A percentile compares a stretch with the other conserved stretches of the same genome.
phyloP scores from a whole-genome alignment of 148 eudicot genomes.

The Vaccinium corymbosum region DNA sequence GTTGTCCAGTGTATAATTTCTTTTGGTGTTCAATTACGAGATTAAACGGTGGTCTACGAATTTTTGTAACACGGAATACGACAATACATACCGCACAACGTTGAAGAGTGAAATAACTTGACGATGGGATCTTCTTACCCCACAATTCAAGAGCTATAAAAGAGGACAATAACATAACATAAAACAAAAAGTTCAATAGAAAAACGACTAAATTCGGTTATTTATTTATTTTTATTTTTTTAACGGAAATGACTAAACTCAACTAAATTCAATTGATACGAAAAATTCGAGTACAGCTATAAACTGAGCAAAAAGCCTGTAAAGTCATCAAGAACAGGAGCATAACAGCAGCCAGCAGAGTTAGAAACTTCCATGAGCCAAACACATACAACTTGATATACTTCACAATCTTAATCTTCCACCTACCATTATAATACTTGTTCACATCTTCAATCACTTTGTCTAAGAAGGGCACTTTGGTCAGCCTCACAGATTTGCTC shows the following conservation, averaged over 20 bases:
- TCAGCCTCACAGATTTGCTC: conserved; percentile 47
- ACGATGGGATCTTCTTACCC: background rate
- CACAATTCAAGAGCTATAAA: background rate
- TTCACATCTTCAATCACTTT: conserved; percentile 54
- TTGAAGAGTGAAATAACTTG: too few species aligned
- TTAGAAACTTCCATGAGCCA: conserved; percentile 40
- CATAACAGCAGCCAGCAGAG: conserved; percentile 29
- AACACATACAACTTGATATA: conserved; percentile 31
- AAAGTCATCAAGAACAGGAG: conserved; percentile 28
- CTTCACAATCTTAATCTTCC: conserved; percentile 35
- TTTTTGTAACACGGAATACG: too few species aligned
- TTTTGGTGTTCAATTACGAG: too few species aligned
- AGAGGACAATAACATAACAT: too few species aligned
- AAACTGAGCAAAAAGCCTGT: conserved; percentile 33
- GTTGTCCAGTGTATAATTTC: too few species aligned
- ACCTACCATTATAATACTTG: conserved; percentile 38
- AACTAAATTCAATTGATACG: background rate
- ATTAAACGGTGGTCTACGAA: too few species aligned
- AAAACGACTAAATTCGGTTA: too few species aligned
- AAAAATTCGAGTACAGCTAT: conserved; percentile 15
- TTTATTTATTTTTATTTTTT: too few species aligned
- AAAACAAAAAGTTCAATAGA: too few species aligned
- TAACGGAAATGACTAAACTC: too few species aligned
- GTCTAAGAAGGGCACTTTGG: conserved; percentile 49
- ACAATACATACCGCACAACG: too few species aligned